These are phyloP conservation scores for Paramecium pentaurelia DNA, from an alignment of 73 alveolate genomes.

Conservation along the genomic window DNA sequence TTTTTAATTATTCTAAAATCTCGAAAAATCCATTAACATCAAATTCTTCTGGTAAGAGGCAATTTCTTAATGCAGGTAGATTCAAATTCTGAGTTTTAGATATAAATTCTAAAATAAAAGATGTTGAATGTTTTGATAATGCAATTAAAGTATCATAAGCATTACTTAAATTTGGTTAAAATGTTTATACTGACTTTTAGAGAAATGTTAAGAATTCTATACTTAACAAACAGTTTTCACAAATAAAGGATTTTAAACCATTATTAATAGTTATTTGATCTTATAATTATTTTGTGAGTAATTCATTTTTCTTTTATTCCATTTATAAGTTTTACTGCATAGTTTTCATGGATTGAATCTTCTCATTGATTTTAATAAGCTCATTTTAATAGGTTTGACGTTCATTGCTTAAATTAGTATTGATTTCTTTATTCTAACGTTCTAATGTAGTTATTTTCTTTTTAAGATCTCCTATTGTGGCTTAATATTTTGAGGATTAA, in stretches of 20 bases:
- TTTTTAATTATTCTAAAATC: neutral
- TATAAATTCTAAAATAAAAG: neutral
- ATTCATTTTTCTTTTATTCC: conserved; percentile 47
- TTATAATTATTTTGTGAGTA: neutral
- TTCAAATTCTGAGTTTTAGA: conserved; percentile 28
- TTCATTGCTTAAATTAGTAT: neutral
- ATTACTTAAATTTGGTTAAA: neutral
- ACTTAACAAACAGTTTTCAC: neutral
- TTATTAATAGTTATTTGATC: conserved; percentile 2
- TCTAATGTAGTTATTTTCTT: neutral
- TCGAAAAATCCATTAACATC: conserved; percentile 45
- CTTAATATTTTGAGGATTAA: neutral
- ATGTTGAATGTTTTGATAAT: conserved; percentile 16
- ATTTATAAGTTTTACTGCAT: neutral
- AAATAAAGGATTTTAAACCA: neutral
- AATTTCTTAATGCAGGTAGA: conserved; percentile 20
- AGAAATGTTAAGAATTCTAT: neutral
- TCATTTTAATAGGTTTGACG: conserved; percentile 11
- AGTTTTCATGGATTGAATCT: neutral
- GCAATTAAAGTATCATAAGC: neutral
- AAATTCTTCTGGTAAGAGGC: conserved; percentile 37
- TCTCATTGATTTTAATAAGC: conserved; percentile 16
- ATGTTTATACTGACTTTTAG: neutral
- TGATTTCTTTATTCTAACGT: neutral
- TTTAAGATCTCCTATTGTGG: neutral